These are phyloP conservation scores for Agrostemma githago DNA, from an alignment of 148 eudicot genomes.

Conservation along the genomic window DNA sequence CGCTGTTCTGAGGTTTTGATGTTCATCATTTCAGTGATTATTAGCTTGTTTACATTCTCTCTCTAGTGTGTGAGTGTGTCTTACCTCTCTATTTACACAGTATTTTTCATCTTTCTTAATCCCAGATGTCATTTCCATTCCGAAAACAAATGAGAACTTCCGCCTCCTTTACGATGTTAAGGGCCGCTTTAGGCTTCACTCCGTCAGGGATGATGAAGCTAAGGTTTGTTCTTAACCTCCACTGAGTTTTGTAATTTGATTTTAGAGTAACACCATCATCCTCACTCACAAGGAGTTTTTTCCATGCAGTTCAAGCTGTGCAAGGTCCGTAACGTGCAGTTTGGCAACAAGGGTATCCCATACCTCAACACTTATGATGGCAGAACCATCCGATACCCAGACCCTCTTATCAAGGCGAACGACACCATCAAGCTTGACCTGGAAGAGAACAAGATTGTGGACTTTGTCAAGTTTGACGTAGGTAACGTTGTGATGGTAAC, in stretches of 20 bases:
- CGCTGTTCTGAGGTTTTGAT: neutral
- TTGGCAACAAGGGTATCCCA: conserved; percentile 56
- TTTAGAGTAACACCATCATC: neutral
- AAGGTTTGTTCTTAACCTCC: conserved; percentile 31
- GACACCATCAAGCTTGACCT: conserved; percentile 57
- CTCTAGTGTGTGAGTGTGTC: neutral
- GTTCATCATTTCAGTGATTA: neutral
- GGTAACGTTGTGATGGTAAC: conserved; percentile 60
- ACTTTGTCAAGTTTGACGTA: conserved; percentile 52
- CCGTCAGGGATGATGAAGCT: conserved; percentile 55
- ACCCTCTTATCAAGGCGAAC: conserved; percentile 53
- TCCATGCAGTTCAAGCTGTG: conserved; percentile 51
- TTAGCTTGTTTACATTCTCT: neutral
- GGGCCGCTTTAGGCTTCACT: conserved; percentile 58
- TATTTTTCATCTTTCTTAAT: neutral
- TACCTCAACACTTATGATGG: conserved; percentile 60
- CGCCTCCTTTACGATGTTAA: conserved; percentile 61
- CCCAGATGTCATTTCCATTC: conserved; percentile 58
- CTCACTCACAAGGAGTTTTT: too few relatives aligned
- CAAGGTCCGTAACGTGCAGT: conserved; percentile 53
- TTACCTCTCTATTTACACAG: too few relatives aligned
- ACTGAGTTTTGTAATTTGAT: too few relatives aligned
- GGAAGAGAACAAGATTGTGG: conserved; percentile 42
- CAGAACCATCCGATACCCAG: conserved; percentile 53
- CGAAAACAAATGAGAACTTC: conserved; percentile 57